Conservation (phyloP, 2,329 filamentous ascomycete species). For the Emericellopsis atlantica region DNA sequence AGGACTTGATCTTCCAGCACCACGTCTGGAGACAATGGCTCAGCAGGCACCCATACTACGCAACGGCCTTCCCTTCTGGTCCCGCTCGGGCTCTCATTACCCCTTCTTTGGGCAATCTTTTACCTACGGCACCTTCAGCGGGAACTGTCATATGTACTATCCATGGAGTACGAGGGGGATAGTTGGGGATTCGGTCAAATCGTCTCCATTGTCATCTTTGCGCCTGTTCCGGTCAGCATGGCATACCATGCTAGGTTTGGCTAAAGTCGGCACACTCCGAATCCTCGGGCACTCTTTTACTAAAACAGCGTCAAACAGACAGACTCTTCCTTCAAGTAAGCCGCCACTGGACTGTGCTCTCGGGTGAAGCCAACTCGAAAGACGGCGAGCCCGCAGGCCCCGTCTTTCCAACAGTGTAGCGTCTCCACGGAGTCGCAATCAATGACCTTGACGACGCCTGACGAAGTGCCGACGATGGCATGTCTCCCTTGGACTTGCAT, state of each 20-base stretch:
- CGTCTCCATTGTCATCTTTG: conserved; percentile 10
- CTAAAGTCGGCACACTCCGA: background rate
- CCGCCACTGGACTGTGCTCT: too few species aligned
- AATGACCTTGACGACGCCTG: too few species aligned
- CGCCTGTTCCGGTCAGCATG: conserved; percentile 9
- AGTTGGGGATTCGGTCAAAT: conserved; percentile 11
- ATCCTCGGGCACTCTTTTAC: too few species aligned
- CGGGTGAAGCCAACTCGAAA: too few species aligned
- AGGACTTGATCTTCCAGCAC: background rate
- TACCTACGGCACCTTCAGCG: background rate
- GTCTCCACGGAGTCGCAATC: too few species aligned
- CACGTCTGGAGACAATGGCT: background rate
- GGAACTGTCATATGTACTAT: background rate
- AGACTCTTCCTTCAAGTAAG: too few species aligned
- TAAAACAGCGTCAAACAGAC: too few species aligned
- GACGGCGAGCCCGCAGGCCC: too few species aligned
- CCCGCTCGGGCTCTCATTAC: background rate
- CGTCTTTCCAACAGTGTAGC: too few species aligned
- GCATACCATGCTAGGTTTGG: conserved; percentile 7
- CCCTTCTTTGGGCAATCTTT: conserved; percentile 1
- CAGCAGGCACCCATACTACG: background rate
- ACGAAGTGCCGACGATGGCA: too few species aligned
- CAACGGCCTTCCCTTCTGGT: background rate
- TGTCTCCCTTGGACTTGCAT: too few species aligned
- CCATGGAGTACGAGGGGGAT: background rate